Base-by-base conservation (phyloP, 495 filamentous ascomycete genomes). In the Penicillium tannophilum region DNA sequence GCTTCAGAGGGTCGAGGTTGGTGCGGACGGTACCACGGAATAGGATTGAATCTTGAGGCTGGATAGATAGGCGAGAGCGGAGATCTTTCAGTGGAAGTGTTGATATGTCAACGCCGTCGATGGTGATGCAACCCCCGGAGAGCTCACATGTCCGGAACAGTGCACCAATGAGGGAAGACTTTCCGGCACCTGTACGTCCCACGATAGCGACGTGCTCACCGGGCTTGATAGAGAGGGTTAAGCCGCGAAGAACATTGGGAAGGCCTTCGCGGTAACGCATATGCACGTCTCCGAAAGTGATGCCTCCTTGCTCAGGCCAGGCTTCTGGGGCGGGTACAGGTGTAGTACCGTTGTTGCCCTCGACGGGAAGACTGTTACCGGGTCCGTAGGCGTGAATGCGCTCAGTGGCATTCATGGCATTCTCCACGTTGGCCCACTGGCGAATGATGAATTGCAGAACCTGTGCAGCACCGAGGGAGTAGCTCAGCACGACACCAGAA, bases 1-100 rank as follows among this genome's bases (percentile, higher is more conserved):
- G 23, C 4, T 50, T 41, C 5, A 59, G 62, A 7, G 72, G 73
- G 48, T 74, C 72, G 19, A 72, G 44, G 49, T 76, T 77, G 30
- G 39, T 48, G 6, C 72, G 63, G 8, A 77, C 60, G 30, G 72
- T 70, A 17, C 70, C 73, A 3, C 24, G 54, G 20, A 70, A 56
- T 33, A 76, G 63, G 19, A 68, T 59, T 9, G 73, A 67, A 14
- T 76, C 72, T 52, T 76, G 75, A 6, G 74, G 72, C 41, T 76
- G 68, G 33, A 67, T 68, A 10, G 43, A 59, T 2, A 78, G 35
- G n/a, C 56, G 30, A 6, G 28, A 44, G 35, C 72, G 63, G 6
- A 72, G 46, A 1, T 33, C 51, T 7, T 63, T 16, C 4, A 59
- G 58, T 6, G 49, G 35, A 33, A 73, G 3, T 8, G 33, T 39